Conservation (phyloP, 2,329 filamentous ascomycete genomes). For the Venturiaceae sp. region DNA sequence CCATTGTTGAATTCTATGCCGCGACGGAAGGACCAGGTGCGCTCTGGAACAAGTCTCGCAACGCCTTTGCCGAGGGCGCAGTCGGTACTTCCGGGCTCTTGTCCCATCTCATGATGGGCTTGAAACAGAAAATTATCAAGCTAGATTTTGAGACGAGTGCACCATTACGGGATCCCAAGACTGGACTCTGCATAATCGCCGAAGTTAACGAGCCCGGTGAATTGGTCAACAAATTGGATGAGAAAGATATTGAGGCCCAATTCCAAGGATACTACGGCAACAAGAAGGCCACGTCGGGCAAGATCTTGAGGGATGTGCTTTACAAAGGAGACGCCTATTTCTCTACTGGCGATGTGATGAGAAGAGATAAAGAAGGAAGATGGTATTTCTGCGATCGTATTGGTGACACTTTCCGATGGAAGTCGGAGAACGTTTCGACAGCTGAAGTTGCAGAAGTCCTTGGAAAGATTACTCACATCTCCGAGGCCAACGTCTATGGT, state of each 20-base stretch:
- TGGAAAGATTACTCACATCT: constrained; percentile 34
- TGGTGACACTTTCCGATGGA: constrained; percentile 71
- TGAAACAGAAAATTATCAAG: constrained; percentile 49
- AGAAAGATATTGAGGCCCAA: constrained; percentile 48
- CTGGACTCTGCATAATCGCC: constrained; percentile 57
- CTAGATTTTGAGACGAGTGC: constrained; percentile 62
- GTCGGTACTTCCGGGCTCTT: constrained; percentile 65
- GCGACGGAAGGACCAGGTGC: constrained; percentile 47
- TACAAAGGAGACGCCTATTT: constrained; percentile 72
- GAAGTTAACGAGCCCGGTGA: constrained; percentile 53
- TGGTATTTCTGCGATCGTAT: constrained; percentile 76
- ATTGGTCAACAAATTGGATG: constrained; percentile 61
- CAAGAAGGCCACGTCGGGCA: constrained; percentile 56
- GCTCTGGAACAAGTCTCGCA: constrained; percentile 63
- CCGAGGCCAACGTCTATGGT: constrained; percentile 77
- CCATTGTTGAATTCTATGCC: constrained; percentile 27
- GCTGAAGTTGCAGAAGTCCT: constrained; percentile 68
- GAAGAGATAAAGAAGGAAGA: constrained; percentile 59
- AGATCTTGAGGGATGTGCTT: constrained; percentile 66
- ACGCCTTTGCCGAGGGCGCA: constrained; percentile 65
- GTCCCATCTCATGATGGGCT: constrained; percentile 43
- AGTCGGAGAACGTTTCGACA: constrained; percentile 42
- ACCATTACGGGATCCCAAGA: constrained; percentile 57
- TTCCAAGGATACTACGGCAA: constrained; percentile 84
- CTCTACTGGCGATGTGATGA: constrained; percentile 72